phyloP scores from a whole-genome alignment of 805 yeast genomes.

The Ogataea philodendri region DNA sequence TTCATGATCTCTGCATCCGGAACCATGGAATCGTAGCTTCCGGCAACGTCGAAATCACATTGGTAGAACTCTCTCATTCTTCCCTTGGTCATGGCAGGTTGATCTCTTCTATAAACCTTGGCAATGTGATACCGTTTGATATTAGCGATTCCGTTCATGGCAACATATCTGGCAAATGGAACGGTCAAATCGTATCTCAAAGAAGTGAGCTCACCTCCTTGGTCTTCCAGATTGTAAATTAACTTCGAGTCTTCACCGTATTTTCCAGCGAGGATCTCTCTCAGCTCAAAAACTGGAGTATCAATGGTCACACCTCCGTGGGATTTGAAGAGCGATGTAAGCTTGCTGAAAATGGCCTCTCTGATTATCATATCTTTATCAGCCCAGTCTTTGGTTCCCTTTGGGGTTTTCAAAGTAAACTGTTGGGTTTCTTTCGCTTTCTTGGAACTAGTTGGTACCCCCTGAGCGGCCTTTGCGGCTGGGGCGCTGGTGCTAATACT shows the following conservation, averaged over 20 bases:
- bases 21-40: constrained; percentile 87
- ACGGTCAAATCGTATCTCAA: constrained; percentile 96
- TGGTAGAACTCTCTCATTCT: constrained; percentile 99
- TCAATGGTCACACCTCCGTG: constrained; percentile 99
- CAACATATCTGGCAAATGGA: constrained; percentile 96
- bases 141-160: constrained; percentile 85
- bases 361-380: constrained; percentile 96
- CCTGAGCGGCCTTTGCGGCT: constrained; percentile 1
- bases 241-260: constrained; percentile 98
- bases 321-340: constrained; percentile 76
- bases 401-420: constrained; percentile 88
- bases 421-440: constrained; percentile 48
- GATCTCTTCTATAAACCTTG: constrained; percentile 97
- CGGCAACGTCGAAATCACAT: constrained; percentile 98
- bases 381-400: constrained; percentile 98
- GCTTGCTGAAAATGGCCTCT: constrained; percentile 75
- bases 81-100: constrained; percentile 99
- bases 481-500: constrained; percentile 6
- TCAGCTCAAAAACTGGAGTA: constrained; percentile 95
- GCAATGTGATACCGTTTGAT: constrained; percentile 97
- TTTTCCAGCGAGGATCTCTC: constrained; percentile 94
- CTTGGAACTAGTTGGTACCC: constrained; percentile 20
- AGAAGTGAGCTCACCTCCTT: constrained; percentile 97
- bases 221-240: constrained; percentile 94
- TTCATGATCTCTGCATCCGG: constrained; percentile 91